phyloP scores from a whole-genome alignment of 177 flowering plant genomes.

The Telopea speciosissima region DNA sequence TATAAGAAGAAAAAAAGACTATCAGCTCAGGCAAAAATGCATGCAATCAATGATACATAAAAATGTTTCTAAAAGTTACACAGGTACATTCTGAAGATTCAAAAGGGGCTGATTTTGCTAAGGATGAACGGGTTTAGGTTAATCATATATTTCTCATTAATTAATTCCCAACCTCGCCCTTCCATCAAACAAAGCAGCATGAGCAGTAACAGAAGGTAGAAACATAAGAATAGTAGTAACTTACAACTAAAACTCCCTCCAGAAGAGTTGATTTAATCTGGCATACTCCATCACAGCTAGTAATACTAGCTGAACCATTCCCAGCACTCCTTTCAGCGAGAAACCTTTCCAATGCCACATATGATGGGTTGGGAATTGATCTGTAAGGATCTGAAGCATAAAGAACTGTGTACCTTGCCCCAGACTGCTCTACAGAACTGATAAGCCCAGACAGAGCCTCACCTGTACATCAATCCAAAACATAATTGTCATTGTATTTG shows the following conservation, averaged over 20 bases:
- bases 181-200: not conserved
- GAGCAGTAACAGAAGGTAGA: not conserved
- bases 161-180: not conserved
- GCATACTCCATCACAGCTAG: constrained; percentile 79
- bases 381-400: constrained; percentile 76
- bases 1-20: too few species aligned
- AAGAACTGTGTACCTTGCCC: constrained; percentile 60
- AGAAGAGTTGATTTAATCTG: constrained; percentile 74
- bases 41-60: too few species aligned
- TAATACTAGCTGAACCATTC: constrained; percentile 39
- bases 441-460: constrained; percentile 50
- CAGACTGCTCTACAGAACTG: constrained; percentile 54
- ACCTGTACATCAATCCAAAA: constrained; percentile 42
- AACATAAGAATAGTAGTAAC: constrained; percentile 18
- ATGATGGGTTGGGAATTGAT: constrained; percentile 35
- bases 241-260: constrained; percentile 86
- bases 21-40: too few species aligned
- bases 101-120: not conserved
- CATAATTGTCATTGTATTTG: not conserved
- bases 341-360: constrained; percentile 49
- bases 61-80: too few species aligned
- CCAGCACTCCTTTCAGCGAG: constrained; percentile 55
- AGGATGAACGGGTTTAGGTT: not conserved
- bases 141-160: not conserved
- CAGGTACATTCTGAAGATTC: too few species aligned